phyloP scores from a whole-genome alignment of 805 yeast species.

The Jamesozyma jinghongensis region DNA sequence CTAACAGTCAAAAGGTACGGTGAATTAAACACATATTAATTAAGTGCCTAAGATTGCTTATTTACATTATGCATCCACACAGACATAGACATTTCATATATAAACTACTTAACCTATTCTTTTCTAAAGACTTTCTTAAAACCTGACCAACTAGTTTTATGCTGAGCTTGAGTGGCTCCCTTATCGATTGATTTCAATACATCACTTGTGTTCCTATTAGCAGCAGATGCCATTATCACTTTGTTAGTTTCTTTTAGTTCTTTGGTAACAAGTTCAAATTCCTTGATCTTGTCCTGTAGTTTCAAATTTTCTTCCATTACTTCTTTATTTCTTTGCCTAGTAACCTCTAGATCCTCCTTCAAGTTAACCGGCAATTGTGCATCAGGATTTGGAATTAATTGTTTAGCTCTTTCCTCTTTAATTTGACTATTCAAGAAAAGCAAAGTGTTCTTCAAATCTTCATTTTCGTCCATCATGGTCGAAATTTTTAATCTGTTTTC shows the following conservation, averaged over 20 bases:
- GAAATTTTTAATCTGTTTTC: conserved; percentile 69
- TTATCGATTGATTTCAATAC: too few relatives aligned
- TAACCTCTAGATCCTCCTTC: conserved; percentile 45
- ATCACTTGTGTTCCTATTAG: background rate
- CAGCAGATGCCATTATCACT: background rate
- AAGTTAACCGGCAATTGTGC: conserved; percentile 33
- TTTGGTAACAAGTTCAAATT: conserved; percentile 36
- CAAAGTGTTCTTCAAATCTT: conserved; percentile 44
- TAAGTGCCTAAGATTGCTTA: too few relatives aligned
- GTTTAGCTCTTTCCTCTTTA: conserved; percentile 27
- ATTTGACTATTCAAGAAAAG: conserved; percentile 37
- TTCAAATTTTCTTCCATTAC: conserved; percentile 56
- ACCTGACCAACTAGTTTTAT: conserved; percentile 19
- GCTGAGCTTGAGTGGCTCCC: background rate
- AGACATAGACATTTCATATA: too few relatives aligned
- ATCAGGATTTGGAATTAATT: conserved; percentile 28
- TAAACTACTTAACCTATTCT: too few relatives aligned
- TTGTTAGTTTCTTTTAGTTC: conserved; percentile 28
- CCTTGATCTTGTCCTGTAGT: conserved; percentile 44
- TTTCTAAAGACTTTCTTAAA: conserved; percentile 20
- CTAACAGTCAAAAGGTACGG: too few relatives aligned
- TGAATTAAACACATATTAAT: too few relatives aligned
- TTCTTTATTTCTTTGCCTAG: conserved; percentile 53
- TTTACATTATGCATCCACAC: too few relatives aligned
- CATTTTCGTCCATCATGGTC: conserved; percentile 64